phyloP scores from a whole-genome alignment of 2,329 filamentous ascomycete genomes.

The Pyrenophora seminiperda region DNA sequence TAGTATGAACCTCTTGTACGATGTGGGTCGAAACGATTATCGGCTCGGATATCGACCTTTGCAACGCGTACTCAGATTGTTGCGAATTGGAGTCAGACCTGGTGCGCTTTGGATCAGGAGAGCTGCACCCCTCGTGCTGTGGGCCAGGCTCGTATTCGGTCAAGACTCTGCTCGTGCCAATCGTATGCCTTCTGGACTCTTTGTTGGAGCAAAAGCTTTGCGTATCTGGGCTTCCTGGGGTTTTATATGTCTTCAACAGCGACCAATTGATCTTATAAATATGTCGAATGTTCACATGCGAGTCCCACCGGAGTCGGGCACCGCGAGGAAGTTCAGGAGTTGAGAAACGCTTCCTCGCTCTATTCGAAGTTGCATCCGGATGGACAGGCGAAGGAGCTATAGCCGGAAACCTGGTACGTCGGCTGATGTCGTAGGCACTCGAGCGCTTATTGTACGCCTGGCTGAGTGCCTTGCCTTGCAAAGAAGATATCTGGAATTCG shows the following conservation, averaged over 20 bases:
- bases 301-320: conserved; percentile 36
- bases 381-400: conserved; percentile 40
- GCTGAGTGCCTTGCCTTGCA: conserved; percentile 41
- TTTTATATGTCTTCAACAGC: conserved; percentile 33
- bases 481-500: conserved; percentile 38
- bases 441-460: conserved; percentile 37
- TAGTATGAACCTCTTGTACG: neutral
- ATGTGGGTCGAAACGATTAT: neutral
- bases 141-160: conserved; percentile 35
- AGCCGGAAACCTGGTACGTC: conserved; percentile 43
- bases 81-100: conserved; percentile 33
- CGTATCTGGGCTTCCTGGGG: conserved; percentile 27
- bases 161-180: conserved; percentile 34
- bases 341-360: conserved; percentile 39
- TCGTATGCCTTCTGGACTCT: conserved; percentile 33
- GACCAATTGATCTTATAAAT: conserved; percentile 43
- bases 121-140: conserved; percentile 18
- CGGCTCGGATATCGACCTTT: conserved; percentile 9
- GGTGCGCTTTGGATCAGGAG: neutral
- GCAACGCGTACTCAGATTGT: neutral
- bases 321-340: conserved; percentile 32
- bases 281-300: conserved; percentile 43
- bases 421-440: conserved; percentile 41
- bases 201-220: conserved; percentile 30
- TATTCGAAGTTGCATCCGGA: conserved; percentile 40